A percentile compares a stretch with the other conserved stretches of the same genome.
These are phyloP conservation scores for Xylariaceae sp. DNA, from an alignment of 2,329 filamentous ascomycete species.

Conservation along the genomic window DNA sequence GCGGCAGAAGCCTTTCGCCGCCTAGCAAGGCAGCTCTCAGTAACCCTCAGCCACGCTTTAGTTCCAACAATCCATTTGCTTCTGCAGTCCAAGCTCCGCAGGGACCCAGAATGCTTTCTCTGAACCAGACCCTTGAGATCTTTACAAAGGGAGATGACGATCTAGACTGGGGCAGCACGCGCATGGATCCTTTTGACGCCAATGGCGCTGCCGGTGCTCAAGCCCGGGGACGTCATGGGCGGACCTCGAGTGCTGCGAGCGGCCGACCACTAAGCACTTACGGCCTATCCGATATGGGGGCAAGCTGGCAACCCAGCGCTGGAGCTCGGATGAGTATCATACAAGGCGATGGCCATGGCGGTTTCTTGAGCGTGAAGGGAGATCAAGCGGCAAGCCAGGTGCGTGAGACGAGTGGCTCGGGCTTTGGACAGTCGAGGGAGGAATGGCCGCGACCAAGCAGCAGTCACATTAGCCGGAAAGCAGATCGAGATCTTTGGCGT, in stretches of 20 bases:
- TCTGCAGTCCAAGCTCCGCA: slow-evolving; percentile 31
- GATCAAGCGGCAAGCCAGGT: slow-evolving; percentile 15
- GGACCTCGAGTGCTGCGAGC: slow-evolving; percentile 26
- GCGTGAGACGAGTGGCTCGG: slow-evolving; percentile 23
- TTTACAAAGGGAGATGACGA: slow-evolving; percentile 57
- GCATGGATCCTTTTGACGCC: slow-evolving; percentile 37
- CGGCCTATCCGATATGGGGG: slow-evolving; percentile 49
- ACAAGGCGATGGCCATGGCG: slow-evolving; percentile 44
- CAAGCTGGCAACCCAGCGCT: slow-evolving; percentile 45
- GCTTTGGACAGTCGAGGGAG: slow-evolving; percentile 21
- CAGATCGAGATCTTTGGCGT: slow-evolving; percentile 41
- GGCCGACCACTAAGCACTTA: slow-evolving; percentile 51
- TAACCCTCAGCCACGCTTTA: slow-evolving; percentile 42
- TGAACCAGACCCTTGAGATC: slow-evolving; percentile 53
- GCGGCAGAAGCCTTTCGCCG: slow-evolving; percentile 27
- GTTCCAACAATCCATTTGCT: slow-evolving; percentile 57
- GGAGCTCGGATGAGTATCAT: slow-evolving; percentile 52
- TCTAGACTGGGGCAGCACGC: slow-evolving; percentile 54
- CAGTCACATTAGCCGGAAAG: slow-evolving; percentile 38
- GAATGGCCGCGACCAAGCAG: slow-evolving; percentile 43
- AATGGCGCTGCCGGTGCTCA: slow-evolving; percentile 16
- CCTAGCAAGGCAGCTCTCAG: slow-evolving; percentile 17
- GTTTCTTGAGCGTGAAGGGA: slow-evolving; percentile 49
- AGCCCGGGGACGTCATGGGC: slow-evolving; percentile 28
- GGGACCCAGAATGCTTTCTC: slow-evolving; percentile 29